Base-by-base conservation (phyloP, 257 asterid genomes). In the Solanum commersonii region DNA sequence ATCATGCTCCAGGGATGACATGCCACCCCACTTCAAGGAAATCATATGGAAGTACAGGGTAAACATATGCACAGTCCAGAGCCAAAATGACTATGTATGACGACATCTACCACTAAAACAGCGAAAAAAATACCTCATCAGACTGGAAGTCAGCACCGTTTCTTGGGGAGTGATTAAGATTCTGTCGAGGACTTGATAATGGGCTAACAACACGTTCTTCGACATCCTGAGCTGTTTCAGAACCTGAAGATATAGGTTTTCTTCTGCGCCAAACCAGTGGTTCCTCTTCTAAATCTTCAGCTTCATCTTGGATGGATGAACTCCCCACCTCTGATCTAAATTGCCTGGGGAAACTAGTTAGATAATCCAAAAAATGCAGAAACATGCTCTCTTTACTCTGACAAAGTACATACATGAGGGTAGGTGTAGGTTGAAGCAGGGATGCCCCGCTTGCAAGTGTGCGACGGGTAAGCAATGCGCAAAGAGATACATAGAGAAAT, bases 1-100 rank as follows among this genome's bases (percentile, higher is more conserved):
- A 84, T 97, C 99, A 52, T 95, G 99, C 88, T 97, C 99, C 94
- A 74, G 98, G 15, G 99, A 95, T 82, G 99, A 97, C 86, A 97
- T 97, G 89, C 99, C 98, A 83, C 98, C 99, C 99, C 98, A 97
- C 99, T 97, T 90, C 77, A 91, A 67, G 89, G 83, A 87, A 89
- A 56, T 83, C 67, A 89, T 31, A 56, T 46, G 87, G 87, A 82
- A 82, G 44, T 49, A 82, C 8, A 82, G 84, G 60, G 7, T 77
- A 77, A 77, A 25, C 29, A 81, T 46, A 81, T 27, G 37, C 68
- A 31, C 56, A 44, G 42, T 49, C 42, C 85, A 82, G 20, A 29
- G 67, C 29, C 42, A 49, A 49, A 22, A 82, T 52, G 85, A 49
- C 22, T 49, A 44, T 46, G 27, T 49, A 82, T 29, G 70, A 29